Evolutionary conservation across 2,329 filamentous ascomycete genomes (phyloP).

Genomic region (Fusarium tuaranense): DNA sequence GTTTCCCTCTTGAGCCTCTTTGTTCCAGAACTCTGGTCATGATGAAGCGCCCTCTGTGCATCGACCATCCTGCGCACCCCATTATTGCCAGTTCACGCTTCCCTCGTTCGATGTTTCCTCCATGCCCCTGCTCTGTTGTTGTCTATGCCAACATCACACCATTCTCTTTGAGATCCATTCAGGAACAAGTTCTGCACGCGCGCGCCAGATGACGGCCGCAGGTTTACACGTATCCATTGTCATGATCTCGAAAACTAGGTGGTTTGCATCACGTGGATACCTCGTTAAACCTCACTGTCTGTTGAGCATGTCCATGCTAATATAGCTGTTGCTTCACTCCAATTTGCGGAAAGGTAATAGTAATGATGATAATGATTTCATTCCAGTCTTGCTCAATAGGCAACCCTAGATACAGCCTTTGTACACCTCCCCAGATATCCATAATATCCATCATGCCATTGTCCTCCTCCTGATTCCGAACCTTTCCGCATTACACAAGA

Average conservation of each 20-base stretch:
- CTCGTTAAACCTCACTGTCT: not conserved
- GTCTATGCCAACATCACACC: conserved; percentile 1
- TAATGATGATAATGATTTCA: conserved; percentile 1
- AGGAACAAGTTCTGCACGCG: not conserved
- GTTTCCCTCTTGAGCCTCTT: not conserved
- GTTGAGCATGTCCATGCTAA: not conserved
- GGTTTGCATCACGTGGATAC: not conserved
- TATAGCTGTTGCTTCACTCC: not conserved
- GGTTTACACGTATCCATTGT: not conserved
- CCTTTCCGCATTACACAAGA: conserved; percentile 23
- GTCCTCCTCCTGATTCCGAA: conserved; percentile 8
- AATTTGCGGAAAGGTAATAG: not conserved
- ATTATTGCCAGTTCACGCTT: not conserved
- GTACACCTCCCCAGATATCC: conserved; percentile 22
- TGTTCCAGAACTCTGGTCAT: not conserved
- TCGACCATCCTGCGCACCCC: not conserved
- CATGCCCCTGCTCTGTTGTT: not conserved
- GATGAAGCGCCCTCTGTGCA: not conserved
- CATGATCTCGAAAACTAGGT: not conserved
- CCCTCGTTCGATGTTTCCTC: not conserved
- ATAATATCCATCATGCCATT: conserved; percentile 13
- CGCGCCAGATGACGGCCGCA: not conserved
- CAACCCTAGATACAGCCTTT: conserved; percentile 14
- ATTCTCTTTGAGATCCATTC: not conserved
- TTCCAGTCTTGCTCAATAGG: conserved; percentile 14